Evolutionary conservation across 1,284 basidiomycete genomes (phyloP), one percentile per base, ranked within the genome.

Genomic region (Erythrobasidium hasegawianum): DNA sequence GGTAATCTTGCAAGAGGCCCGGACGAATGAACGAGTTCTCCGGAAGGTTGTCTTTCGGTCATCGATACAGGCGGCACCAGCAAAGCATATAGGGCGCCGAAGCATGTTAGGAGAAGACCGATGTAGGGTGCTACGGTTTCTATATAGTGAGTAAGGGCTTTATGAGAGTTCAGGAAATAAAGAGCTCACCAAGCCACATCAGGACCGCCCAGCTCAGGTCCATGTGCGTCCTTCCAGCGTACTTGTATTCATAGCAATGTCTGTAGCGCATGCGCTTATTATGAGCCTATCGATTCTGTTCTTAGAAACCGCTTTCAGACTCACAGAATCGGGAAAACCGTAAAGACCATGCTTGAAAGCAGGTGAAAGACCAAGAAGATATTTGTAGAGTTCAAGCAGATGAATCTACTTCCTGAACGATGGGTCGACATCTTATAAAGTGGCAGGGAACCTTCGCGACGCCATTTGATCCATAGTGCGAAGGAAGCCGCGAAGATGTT

Each of bases 401-500:
- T 29, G 39, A 26, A 57, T n/a, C 55, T 24, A 5, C 18, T 13
- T 18, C 55, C 55, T 9, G 55, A 57, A 5, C 39, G 27, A 26
- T 57, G 55, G 4, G 27, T 27, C 7, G 16, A 4, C 26, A 13
- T n/a, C 24, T 20, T 29, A 11, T 29, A 29, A 9, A 57, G n/a
- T 3, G 55, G 29, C 13, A 29, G 33, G 5, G 22, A n/a, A 4
- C 27, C 55, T n/a, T 57, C 55, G 13, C 39, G 55, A 4, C 39
- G 27, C 22, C n/a, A 20, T 40, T 57, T 57, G 14, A 57, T 22
- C n/a, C n/a, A 57, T n/a, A 57, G n/a, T n/a, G 55, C 55, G 16
- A 39, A 26, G 20, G 16, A 7, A 8, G 33, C 55, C 11, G 55
- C 55, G 29, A 33, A 33, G 22, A 57, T 41, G 39, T 57, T 57